These are phyloP conservation scores for Aspergillus tamarii DNA, from an alignment of 2,329 filamentous ascomycete species.

Conservation along the genomic window DNA sequence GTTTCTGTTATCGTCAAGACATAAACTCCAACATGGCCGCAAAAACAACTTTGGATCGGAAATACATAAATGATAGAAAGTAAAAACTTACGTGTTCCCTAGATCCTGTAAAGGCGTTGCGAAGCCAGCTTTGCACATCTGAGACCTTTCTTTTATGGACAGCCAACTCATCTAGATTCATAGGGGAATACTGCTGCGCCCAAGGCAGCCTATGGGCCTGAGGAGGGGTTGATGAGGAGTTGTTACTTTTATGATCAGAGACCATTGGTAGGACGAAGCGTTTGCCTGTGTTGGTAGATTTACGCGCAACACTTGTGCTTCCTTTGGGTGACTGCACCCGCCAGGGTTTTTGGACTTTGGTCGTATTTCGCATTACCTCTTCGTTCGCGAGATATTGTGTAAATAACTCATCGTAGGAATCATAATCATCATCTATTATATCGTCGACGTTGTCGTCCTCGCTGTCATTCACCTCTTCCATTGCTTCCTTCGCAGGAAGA, in stretches of 20 bases:
- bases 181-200: slow-evolving; percentile 82
- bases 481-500: neutral
- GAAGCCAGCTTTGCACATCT: slow-evolving; percentile 83
- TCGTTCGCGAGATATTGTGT: slow-evolving; percentile 35
- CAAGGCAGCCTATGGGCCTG: slow-evolving; percentile 70
- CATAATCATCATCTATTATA: slow-evolving; percentile 45
- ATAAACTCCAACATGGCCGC: neutral
- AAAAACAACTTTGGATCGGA: neutral
- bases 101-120: slow-evolving; percentile 68
- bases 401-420: slow-evolving; percentile 43
- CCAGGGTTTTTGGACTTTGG: neutral
- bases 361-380: slow-evolving; percentile 11
- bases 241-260: neutral
- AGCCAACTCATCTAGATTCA: slow-evolving; percentile 77
- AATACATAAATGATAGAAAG: slow-evolving; percentile 1
- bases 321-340: slow-evolving; percentile 9
- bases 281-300: slow-evolving; percentile 23
- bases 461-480: slow-evolving; percentile 3
- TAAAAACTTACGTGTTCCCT: slow-evolving; percentile 40
- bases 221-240: neutral
- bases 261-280: slow-evolving; percentile 31
- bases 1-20: slow-evolving; percentile 56
- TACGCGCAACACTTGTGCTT: slow-evolving; percentile 11
- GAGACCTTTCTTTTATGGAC: slow-evolving; percentile 93
- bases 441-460: slow-evolving; percentile 33